These are phyloP conservation scores for Solidago caesia DNA, from an alignment of 129 eudicot genomes.

Conservation along the genomic window DNA sequence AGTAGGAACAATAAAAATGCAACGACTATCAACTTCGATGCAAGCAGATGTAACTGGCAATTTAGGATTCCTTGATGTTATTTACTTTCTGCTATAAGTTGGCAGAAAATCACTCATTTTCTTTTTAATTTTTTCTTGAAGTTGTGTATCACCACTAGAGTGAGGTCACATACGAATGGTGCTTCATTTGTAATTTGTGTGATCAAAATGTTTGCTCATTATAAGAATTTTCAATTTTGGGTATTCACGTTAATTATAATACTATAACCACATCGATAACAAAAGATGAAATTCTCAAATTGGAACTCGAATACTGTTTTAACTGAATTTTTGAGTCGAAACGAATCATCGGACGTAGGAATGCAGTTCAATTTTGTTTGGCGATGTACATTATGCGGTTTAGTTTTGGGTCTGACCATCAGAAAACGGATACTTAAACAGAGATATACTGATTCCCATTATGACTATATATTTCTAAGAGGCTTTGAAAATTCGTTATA, in stretches of 20 bases:
- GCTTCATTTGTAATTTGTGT: conserved; percentile 15
- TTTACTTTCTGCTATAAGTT: conserved; percentile 20
- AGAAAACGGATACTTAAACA: no score
- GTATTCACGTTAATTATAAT: neutral
- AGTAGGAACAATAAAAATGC: conserved; percentile 40
- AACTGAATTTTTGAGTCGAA: neutral
- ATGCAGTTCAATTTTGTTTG: no score
- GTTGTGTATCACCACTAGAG: conserved; percentile 4
- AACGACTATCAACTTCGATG: conserved; percentile 28
- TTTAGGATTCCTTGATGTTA: conserved; percentile 26
- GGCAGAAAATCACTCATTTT: conserved; percentile 21
- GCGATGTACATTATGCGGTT: no score
- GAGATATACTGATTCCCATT: no score
- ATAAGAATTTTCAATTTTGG: neutral
- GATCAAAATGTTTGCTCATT: conserved; percentile 11
- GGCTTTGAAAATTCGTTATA: no score
- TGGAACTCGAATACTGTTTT: no score
- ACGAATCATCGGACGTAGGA: neutral
- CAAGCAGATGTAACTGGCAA: conserved; percentile 29
- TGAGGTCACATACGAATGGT: conserved; percentile 21
- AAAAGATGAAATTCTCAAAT: no score
- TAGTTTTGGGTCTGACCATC: no score
- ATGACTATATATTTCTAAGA: no score
- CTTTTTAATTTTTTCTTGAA: conserved; percentile 5
- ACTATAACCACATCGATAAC: no score